Percentiles rank a stretch among this genome's conserved stretches.
Conservation (phyloP, 202 grass and related monocot genomes). For the Musa balbisiana region DNA sequence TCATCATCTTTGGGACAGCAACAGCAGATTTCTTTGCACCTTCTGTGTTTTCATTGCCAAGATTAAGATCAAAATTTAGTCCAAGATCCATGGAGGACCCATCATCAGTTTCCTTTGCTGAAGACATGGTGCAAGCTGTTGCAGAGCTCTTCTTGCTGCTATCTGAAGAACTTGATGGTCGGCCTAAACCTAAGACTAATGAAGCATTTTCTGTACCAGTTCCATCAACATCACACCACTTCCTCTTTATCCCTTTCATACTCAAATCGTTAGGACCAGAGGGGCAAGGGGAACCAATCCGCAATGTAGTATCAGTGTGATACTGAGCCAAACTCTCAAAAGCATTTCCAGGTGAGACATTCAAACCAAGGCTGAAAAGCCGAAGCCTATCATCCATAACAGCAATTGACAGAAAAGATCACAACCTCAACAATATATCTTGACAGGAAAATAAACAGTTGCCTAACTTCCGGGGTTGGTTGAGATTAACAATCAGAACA, state of each 20-base stretch:
- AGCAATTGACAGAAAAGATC: conserved; percentile 13
- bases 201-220: not conserved
- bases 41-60: conserved; percentile 53
- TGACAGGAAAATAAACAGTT: conserved; percentile 27
- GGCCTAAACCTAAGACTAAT: not conserved
- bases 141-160: conserved; percentile 63
- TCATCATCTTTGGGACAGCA: conserved; percentile 36
- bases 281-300: conserved; percentile 31
- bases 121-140: conserved; percentile 55
- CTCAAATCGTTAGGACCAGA: conserved; percentile 7
- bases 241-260: conserved; percentile 66
- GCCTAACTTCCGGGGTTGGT: conserved; percentile 35
- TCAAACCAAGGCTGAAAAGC: conserved; percentile 35
- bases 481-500: conserved; percentile 18
- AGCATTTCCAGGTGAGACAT: conserved; percentile 48
- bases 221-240: conserved; percentile 13
- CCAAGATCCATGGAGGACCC: conserved; percentile 59
- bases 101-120: conserved; percentile 52
- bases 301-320: conserved; percentile 24
- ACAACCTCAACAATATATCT: conserved; percentile 9
- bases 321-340: conserved; percentile 21
- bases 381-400: conserved; percentile 39
- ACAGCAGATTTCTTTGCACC: conserved; percentile 29
- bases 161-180: conserved; percentile 57
- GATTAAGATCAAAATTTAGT: conserved; percentile 52